A percentile compares a stretch with the other conserved stretches of the same genome.
phyloP scores from a whole-genome alignment of 495 filamentous ascomycete genomes.

The Corynascus novoguineensis region DNA sequence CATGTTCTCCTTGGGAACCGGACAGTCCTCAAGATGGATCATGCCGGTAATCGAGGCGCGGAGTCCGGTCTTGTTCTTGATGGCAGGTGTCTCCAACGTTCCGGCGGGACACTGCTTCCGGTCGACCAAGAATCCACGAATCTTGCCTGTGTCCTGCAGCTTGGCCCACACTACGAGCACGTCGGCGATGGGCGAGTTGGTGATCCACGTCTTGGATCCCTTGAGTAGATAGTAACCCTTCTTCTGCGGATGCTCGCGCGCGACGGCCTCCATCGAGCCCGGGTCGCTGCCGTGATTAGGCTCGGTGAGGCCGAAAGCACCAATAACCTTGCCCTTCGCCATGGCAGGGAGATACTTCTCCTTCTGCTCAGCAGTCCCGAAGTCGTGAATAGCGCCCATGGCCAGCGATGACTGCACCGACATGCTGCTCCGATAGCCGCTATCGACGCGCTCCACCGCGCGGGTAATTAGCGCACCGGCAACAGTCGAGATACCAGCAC shows the following conservation, averaged over 20 bases:
- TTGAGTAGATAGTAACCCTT: conserved; percentile 75
- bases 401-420: conserved; percentile 91
- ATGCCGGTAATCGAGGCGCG: conserved; percentile 93
- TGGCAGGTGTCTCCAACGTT: conserved; percentile 81
- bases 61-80: conserved; percentile 94
- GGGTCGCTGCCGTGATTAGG: conserved; percentile 98
- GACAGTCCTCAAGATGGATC: conserved; percentile 89
- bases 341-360: conserved; percentile 77
- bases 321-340: conserved; percentile 80
- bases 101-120: conserved; percentile 73
- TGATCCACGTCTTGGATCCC: conserved; percentile 97
- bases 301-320: conserved; percentile 93
- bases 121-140: conserved; percentile 90
- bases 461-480: conserved; percentile 90
- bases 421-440: conserved; percentile 92
- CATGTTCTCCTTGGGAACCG: conserved; percentile 88
- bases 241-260: conserved; percentile 81
- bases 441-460: conserved; percentile 93
- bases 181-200: conserved; percentile 92
- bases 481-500: conserved; percentile 88
- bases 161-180: conserved; percentile 93
- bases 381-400: conserved; percentile 96
- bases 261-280: conserved; percentile 88
- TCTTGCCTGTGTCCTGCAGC: conserved; percentile 82
- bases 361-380: conserved; percentile 84